Percentiles rank a stretch among this genome's conserved stretches.
phyloP scores from a whole-genome alignment of 805 yeast species.

The Kodamaea hsintzibuensis region DNA sequence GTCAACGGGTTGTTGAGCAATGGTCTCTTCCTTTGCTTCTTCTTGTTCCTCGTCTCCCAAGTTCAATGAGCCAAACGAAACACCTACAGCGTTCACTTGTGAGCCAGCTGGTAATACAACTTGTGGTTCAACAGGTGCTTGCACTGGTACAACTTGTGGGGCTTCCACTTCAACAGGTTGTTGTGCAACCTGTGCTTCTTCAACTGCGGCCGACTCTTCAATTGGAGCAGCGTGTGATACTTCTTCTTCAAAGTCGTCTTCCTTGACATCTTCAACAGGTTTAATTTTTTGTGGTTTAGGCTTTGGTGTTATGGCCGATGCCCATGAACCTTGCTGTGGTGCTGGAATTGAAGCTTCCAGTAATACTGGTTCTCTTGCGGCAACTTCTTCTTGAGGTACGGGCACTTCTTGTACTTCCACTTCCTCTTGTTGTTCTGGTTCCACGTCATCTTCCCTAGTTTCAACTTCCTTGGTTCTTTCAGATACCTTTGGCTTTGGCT shows the following conservation, averaged over 20 bases:
- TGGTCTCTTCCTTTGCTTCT: conserved; percentile 19
- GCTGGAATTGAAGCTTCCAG: conserved; percentile 45
- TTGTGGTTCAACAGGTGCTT: conserved; percentile 30
- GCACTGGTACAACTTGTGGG: conserved; percentile 32
- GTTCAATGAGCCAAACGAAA: conserved; percentile 62
- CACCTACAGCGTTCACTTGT: conserved; percentile 51
- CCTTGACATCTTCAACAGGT: conserved; percentile 18
- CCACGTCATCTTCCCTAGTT: conserved; percentile 16
- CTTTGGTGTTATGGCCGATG: conserved; percentile 59
- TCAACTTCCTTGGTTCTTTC: conserved; percentile 14
- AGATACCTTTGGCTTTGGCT: conserved; percentile 31
- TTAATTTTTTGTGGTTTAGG: conserved; percentile 39
- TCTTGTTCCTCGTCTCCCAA: conserved; percentile 45
- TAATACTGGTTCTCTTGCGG: conserved; percentile 19
- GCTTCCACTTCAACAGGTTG: conserved; percentile 31
- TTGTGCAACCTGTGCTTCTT: background rate
- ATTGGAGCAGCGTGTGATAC: conserved; percentile 7
- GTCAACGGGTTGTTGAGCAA: conserved; percentile 7
- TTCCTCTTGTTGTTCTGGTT: conserved; percentile 14
- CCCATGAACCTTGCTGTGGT: conserved; percentile 63
- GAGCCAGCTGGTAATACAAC: conserved; percentile 55
- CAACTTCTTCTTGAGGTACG: background rate
- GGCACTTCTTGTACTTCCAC: conserved; percentile 10
- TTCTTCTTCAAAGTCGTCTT: conserved; percentile 12
- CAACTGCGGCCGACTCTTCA: conserved; percentile 15